Base-by-base conservation (phyloP, 768 basidiomycete species). In the Dentipellis sp. region DNA sequence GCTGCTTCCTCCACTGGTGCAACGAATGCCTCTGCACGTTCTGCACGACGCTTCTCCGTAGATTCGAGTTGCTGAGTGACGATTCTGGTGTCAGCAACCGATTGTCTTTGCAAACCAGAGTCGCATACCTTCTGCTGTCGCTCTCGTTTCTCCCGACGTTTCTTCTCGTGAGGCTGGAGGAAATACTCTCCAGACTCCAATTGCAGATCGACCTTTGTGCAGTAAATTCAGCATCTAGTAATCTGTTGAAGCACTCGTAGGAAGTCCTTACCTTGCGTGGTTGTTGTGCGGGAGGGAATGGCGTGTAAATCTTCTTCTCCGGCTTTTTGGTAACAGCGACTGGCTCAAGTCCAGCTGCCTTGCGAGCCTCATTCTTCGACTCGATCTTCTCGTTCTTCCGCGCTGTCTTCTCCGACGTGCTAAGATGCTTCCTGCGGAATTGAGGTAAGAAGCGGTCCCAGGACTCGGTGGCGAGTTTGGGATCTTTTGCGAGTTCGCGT, bases 381-480 rank as follows among this genome's bases (percentile, higher is more conserved):
- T 78, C 74, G 16, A 84, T 56, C 50, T 70, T 77, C 52, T 89
- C 88, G 63, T 95, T 91, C 77, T 95, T 97, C 74, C 84, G 86
- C 10, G 81, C 79, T 0, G 92, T 95, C 78, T 94, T 95, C 67
- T 97, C 91, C 2, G 93, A 91, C 0, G 92, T 97, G 64, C 83
- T 94, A 63, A 97, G 80, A 65, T 97, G 93, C 17, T 82, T 80
- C 70, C 89, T 94, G 54, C 94, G 83, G 82, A 98, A 99, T 68
- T 92, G 83, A 16, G 97, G 97, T 12, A 99, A 76, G 77, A 98
- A 99, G 14, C 97, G 82, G 62, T 98, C 95, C 97, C 97, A 99
- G 21, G 86, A 87, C 65, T 98, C 94, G 11, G 76, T 84, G 1
- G 88, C 94, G 16, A 99, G 80, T 66, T 95, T 94, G 4, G 97